Percentiles rank a stretch among this genome's conserved stretches.
Conservation (phyloP, 1,139 yeast species). For the Ogataea hybrid region DNA sequence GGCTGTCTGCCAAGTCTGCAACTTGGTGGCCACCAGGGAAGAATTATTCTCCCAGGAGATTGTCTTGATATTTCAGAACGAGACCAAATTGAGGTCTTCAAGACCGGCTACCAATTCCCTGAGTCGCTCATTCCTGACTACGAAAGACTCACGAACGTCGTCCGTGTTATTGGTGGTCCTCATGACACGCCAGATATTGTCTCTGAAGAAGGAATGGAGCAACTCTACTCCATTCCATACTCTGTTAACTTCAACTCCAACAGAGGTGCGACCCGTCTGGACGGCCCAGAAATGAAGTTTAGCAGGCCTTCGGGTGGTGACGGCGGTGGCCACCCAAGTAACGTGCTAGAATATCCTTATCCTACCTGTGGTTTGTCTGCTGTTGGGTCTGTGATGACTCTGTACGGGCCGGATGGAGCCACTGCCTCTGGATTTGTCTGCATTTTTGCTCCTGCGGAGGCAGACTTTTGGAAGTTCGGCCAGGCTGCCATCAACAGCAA, state of each 20-base stretch:
- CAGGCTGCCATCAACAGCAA: slow-evolving; percentile 35
- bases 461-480: slow-evolving; percentile 40
- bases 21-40: slow-evolving; percentile 40
- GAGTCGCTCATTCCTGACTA: slow-evolving; percentile 22
- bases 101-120: slow-evolving; percentile 29
- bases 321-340: slow-evolving; percentile 40
- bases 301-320: slow-evolving; percentile 35
- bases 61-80: slow-evolving; percentile 28
- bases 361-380: slow-evolving; percentile 38
- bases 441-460: slow-evolving; percentile 33
- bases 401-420: slow-evolving; percentile 39
- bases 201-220: slow-evolving; percentile 31
- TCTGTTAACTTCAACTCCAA: slow-evolving; percentile 37
- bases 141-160: slow-evolving; percentile 28
- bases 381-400: slow-evolving; percentile 35
- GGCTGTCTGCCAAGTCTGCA: slow-evolving; percentile 36
- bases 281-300: slow-evolving; percentile 36
- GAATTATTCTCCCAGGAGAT: slow-evolving; percentile 36
- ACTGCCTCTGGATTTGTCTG: slow-evolving; percentile 39
- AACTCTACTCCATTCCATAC: slow-evolving; percentile 31
- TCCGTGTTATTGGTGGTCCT: slow-evolving; percentile 37
- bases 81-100: slow-evolving; percentile 11
- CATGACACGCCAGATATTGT: slow-evolving; percentile 38
- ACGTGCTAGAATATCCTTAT: slow-evolving; percentile 37
- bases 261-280: slow-evolving; percentile 37